These are phyloP conservation scores for Aureobasidium melanogenum DNA, from an alignment of 2,329 filamentous ascomycete genomes.

Conservation along the genomic window DNA sequence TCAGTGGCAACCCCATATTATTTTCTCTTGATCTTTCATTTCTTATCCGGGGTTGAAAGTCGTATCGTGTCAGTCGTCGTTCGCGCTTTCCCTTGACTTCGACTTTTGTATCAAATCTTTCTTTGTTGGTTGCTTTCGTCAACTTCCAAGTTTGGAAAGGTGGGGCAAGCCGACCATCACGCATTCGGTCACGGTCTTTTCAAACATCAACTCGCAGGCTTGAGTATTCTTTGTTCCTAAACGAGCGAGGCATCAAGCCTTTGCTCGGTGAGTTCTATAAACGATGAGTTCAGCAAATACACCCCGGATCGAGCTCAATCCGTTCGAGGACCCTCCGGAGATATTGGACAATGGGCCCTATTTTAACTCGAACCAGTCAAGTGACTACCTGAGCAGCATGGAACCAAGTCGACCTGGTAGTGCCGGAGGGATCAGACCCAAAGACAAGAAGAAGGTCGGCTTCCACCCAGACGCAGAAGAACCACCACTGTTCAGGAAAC, in stretches of 20 bases:
- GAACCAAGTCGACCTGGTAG: slow-evolving; percentile 11
- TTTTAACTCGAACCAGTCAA: slow-evolving; percentile 5
- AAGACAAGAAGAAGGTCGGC: slow-evolving; percentile 17
- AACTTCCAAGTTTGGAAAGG: background rate
- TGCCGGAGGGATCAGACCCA: slow-evolving; percentile 10
- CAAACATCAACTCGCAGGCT: background rate
- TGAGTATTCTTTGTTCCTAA: slow-evolving; percentile 6
- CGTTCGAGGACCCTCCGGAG: slow-evolving; percentile 3
- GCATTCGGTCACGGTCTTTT: background rate
- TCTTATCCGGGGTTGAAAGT: background rate
- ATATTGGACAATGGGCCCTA: background rate
- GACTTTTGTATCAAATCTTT: background rate
- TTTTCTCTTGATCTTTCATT: background rate
- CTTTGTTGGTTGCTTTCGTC: background rate
- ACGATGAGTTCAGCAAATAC: slow-evolving; percentile 7
- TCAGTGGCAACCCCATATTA: slow-evolving; percentile 3
- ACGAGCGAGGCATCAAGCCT: slow-evolving; percentile 2
- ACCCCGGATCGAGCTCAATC: slow-evolving; percentile 7
- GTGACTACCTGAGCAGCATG: slow-evolving; percentile 11
- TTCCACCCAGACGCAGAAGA: slow-evolving; percentile 14
- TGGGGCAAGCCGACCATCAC: background rate
- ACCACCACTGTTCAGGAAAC: slow-evolving; percentile 4
- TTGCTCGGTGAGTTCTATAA: background rate
- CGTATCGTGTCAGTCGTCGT: background rate
- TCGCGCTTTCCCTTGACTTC: background rate